phyloP scores from a whole-genome alignment of 495 filamentous ascomycete genomes.

The Wilcoxina mikolae region DNA sequence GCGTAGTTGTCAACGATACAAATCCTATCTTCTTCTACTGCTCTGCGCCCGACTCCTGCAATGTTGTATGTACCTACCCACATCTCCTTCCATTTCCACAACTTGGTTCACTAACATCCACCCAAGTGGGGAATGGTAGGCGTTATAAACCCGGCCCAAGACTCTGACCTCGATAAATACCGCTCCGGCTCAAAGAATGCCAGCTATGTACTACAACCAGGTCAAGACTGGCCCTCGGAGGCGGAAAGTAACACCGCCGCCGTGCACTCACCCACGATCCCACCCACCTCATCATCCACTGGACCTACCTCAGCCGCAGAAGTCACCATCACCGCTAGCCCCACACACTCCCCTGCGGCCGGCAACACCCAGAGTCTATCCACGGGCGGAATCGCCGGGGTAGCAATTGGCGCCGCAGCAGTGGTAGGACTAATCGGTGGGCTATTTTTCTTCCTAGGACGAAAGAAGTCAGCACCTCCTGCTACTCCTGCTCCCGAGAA shows the following conservation, averaged over 20 bases:
- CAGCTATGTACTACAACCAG: constrained; percentile 30
- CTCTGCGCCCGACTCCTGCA: constrained; percentile 30
- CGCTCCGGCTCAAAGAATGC: constrained; percentile 23
- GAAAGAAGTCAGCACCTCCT: constrained; percentile 12
- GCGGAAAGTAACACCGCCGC: constrained; percentile 1
- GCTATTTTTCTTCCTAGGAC: constrained; percentile 34
- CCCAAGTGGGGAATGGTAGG: constrained; percentile 36
- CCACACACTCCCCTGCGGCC: constrained; percentile 2
- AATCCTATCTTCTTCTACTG: constrained; percentile 50
- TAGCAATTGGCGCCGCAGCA: constrained; percentile 34
- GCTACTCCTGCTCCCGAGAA: no score
- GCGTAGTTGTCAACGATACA: constrained; percentile 41
- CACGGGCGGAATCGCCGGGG: constrained; percentile 36
- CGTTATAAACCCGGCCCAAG: constrained; percentile 35
- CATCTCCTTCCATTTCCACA: background rate
- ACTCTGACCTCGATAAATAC: constrained; percentile 28
- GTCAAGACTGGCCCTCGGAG: constrained; percentile 31
- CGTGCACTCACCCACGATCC: background rate
- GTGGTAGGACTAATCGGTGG: constrained; percentile 30
- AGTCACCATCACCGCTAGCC: background rate
- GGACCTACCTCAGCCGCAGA: constrained; percentile 8
- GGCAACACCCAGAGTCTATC: constrained; percentile 12
- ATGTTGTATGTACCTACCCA: background rate
- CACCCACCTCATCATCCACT: background rate
- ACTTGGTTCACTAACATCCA: constrained; percentile 5